Conservation (phyloP, 805 yeast genomes). For the Cyberlindnera maclurae region DNA sequence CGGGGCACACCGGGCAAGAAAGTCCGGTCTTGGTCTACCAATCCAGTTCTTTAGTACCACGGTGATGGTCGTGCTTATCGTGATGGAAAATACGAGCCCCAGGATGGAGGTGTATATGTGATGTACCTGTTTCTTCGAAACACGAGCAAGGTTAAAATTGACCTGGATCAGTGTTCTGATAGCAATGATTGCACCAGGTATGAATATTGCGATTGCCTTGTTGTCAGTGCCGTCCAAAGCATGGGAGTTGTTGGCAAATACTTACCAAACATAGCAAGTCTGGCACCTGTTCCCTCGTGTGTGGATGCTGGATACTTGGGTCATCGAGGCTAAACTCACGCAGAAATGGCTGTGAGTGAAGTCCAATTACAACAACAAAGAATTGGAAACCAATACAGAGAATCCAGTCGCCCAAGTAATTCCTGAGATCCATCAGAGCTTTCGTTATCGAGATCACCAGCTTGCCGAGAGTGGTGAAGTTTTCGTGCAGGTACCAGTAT, state of each 20-base stretch:
- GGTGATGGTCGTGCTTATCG: conserved; percentile 12
- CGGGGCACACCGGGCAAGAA: conserved; percentile 77
- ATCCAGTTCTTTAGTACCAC: conserved; percentile 64
- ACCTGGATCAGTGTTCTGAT: conserved; percentile 1
- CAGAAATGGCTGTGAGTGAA: conserved; percentile 21
- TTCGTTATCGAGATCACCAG: no score
- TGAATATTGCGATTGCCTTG: conserved; percentile 2
- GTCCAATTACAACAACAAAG: conserved; percentile 7
- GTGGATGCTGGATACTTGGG: conserved; percentile 27
- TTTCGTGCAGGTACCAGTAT: no score
- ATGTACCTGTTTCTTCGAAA: conserved; percentile 9
- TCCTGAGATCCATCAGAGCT: neutral
- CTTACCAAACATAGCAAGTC: conserved; percentile 7
- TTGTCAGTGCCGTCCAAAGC: neutral
- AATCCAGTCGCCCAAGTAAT: conserved; percentile 9
- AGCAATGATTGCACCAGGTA: conserved; percentile 4
- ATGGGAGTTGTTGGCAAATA: neutral
- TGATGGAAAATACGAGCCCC: conserved; percentile 8
- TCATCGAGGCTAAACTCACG: conserved; percentile 27
- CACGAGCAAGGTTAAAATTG: conserved; percentile 4
- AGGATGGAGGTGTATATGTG: conserved; percentile 9
- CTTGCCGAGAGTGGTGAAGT: no score
- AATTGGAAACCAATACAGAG: conserved; percentile 4
- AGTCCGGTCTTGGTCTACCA: conserved; percentile 89
- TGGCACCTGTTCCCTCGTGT: conserved; percentile 10